Conservation (phyloP, 345 rosid species). For the Aquilaria yunnanensis region DNA sequence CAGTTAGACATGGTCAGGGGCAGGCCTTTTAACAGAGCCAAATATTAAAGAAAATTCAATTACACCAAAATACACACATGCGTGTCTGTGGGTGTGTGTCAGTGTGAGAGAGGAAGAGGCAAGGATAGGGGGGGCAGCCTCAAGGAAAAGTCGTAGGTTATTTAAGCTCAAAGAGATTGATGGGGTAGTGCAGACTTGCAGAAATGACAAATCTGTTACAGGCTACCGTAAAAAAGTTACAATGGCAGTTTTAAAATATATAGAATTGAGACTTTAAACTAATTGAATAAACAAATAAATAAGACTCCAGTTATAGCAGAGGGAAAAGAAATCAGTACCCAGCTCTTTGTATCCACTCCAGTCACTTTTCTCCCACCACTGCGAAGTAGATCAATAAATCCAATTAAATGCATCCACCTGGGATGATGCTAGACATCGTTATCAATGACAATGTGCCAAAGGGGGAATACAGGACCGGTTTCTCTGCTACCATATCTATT, state of each 20-base stretch:
- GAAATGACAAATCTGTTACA: too few relatives aligned
- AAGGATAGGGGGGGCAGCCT: too few relatives aligned
- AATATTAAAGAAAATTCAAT: too few relatives aligned
- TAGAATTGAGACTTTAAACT: not conserved
- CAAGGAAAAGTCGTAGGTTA: too few relatives aligned
- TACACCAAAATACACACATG: too few relatives aligned
- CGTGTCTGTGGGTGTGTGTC: too few relatives aligned
- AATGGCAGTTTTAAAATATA: not conserved
- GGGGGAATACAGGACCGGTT: constrained; percentile 1
- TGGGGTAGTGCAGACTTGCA: too few relatives aligned
- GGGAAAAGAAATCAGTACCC: constrained; percentile 42
- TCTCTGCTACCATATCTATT: too few relatives aligned
- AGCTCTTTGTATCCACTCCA: constrained; percentile 99
- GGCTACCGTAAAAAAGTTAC: not conserved
- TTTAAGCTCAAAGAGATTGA: too few relatives aligned
- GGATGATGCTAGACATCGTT: constrained; percentile 42
- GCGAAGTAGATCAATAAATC: constrained; percentile 84
- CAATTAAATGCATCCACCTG: constrained; percentile 68
- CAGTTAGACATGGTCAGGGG: not conserved
- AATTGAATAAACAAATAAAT: too few relatives aligned
- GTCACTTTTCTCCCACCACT: constrained; percentile 99
- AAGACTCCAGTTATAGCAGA: constrained; percentile 2
- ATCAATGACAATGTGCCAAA: constrained; percentile 33
- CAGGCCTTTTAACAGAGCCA: not conserved
- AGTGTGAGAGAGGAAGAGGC: too few relatives aligned